These are phyloP conservation scores for Stenogyne calaminthoides DNA, from an alignment of 305 asterid species.

Conservation along the genomic window DNA sequence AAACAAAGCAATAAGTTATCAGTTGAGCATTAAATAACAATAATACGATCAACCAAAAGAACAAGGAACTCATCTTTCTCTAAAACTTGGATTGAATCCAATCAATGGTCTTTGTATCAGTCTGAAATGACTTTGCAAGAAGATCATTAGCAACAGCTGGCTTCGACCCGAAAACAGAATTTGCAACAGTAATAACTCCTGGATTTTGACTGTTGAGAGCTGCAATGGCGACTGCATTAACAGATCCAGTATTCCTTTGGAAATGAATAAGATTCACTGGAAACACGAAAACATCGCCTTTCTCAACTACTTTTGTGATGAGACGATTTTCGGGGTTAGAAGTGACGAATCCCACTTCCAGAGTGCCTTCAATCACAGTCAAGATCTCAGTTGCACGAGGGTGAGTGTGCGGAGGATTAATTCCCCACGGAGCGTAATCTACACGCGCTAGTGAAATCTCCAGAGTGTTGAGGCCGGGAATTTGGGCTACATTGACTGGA, in stretches of 20 bases:
- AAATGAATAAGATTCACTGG: conserved; percentile 49
- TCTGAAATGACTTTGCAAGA: conserved; percentile 53
- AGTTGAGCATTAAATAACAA: not conserved
- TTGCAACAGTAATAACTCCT: conserved; percentile 30
- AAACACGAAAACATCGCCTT: conserved; percentile 54
- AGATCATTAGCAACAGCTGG: conserved; percentile 41
- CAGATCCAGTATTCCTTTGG: conserved; percentile 34
- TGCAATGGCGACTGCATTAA: conserved; percentile 37
- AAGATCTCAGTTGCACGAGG: conserved; percentile 43
- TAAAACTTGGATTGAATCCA: conserved; percentile 35
- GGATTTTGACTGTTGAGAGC: conserved; percentile 49
- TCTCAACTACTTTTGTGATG: conserved; percentile 34
- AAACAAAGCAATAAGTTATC: not conserved
- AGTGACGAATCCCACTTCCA: conserved; percentile 48
- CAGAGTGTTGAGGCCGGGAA: conserved; percentile 51
- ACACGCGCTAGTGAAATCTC: conserved; percentile 43
- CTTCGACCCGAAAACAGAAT: conserved; percentile 37
- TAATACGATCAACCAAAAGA: not conserved
- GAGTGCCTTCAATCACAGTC: conserved; percentile 43
- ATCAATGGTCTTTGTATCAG: conserved; percentile 31
- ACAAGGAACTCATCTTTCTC: not conserved
- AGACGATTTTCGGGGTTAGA: conserved; percentile 45
- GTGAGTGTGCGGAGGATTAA: conserved; percentile 47
- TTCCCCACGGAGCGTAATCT: conserved; percentile 39
- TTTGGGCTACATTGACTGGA: conserved; percentile 34